Base-by-base conservation (phyloP, 1,139 yeast genomes). In the Blastobotrys apis region DNA sequence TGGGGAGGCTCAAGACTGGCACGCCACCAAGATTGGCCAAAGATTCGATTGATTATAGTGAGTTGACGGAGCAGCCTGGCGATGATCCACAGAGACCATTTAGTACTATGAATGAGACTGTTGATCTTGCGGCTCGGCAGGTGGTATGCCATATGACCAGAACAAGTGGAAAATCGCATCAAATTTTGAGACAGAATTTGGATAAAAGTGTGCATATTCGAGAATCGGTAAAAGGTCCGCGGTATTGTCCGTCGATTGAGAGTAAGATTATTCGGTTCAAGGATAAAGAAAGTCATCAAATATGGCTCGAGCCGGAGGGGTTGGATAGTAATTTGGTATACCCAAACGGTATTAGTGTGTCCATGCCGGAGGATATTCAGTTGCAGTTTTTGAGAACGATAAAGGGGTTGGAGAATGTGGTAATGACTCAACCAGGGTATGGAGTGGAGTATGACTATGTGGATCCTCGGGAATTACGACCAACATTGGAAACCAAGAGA, bases 301-400 rank as follows among this genome's bases (percentile, higher is more conserved):
- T 94, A 5, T 94, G 98, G 98, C 71, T 94, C 5, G 98, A 94
- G 62, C 97, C 97, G 0, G 99, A 94, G 62, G 98, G 98, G 0
- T 68, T 88, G 19, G 83, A 85, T 56, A 77, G 94, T 0, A 84
- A 87, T 58, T 69, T 86, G 22, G 83, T 92, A 3, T 94, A 94
- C 59, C 99, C 99, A 0, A 92, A 92, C 58, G 99, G 99, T 13
- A 87, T 94, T 21, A 85, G 95, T 3, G 85, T 92, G 57, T 88
- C 98, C 0, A 84, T 94, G 95, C 98, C 98, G 0, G 92, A 80
- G 30, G 97, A 92, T 16, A 82, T 92, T 23, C 98, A 94, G 64
- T 74, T 74, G 29, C 71, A 76, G 52, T 75, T 90, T 73, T 77
- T 94, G 42, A 71, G 72, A 47, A 68, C 87, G 68, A 85, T 94